Conservation (phyloP, 2,329 filamentous ascomycete species). For the Claviceps sorghi region DNA sequence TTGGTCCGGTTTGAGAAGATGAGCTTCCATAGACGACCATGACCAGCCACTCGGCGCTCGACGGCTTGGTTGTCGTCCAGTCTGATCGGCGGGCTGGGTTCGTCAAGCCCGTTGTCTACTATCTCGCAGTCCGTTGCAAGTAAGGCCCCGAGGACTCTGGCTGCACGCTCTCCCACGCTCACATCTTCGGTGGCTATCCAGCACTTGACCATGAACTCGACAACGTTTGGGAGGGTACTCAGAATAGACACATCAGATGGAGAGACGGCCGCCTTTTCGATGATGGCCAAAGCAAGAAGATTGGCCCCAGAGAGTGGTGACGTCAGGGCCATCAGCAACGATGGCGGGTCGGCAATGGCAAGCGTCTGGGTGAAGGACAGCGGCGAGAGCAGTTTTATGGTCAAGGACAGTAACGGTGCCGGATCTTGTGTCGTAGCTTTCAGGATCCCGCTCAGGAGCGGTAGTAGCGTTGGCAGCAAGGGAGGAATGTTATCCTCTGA, state of each 20-base stretch:
- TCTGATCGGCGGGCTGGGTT: background rate
- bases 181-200: slow-evolving; percentile 41
- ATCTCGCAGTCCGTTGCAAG: slow-evolving; percentile 40
- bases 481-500: slow-evolving; percentile 36
- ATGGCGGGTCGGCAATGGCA: slow-evolving; percentile 34
- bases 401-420: slow-evolving; percentile 33
- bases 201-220: slow-evolving; percentile 31
- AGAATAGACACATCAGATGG: slow-evolving; percentile 36
- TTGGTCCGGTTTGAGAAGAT: slow-evolving; percentile 31
- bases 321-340: slow-evolving; percentile 35
- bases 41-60: slow-evolving; percentile 28
- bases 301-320: slow-evolving; percentile 42
- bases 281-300: slow-evolving; percentile 39
- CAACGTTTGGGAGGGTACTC: slow-evolving; percentile 31
- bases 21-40: slow-evolving; percentile 38
- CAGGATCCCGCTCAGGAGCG: slow-evolving; percentile 38
- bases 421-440: slow-evolving; percentile 36
- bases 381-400: slow-evolving; percentile 40
- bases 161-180: slow-evolving; percentile 39
- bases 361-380: slow-evolving; percentile 37
- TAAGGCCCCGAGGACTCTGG: slow-evolving; percentile 35
- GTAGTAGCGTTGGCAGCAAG: slow-evolving; percentile 38
- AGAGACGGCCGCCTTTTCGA: slow-evolving; percentile 37
- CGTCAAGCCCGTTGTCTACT: slow-evolving; percentile 9
- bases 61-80: slow-evolving; percentile 22